phyloP scores from a whole-genome alignment of 805 yeast species.

The Danielia oregonensis region DNA sequence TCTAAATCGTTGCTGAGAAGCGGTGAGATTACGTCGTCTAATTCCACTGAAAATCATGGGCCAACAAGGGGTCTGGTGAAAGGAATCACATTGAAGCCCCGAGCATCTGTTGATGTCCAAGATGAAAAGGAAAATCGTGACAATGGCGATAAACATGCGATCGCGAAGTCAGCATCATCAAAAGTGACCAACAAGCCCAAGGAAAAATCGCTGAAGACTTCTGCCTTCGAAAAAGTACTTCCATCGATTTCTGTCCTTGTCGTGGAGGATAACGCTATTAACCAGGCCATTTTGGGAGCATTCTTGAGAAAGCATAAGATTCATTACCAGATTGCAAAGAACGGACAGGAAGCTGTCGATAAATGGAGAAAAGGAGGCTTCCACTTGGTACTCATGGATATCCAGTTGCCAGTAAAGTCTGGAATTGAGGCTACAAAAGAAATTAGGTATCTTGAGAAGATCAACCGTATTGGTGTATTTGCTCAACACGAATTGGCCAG shows the following conservation, averaged over 20 bases:
- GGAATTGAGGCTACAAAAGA: constrained; percentile 95
- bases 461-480: constrained; percentile 74
- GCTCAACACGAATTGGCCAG: constrained; percentile 35
- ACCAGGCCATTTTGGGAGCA: constrained; percentile 86
- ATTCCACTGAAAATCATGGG: background rate
- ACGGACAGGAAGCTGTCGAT: constrained; percentile 92
- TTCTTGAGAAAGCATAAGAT: constrained; percentile 83
- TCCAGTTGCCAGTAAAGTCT: constrained; percentile 92
- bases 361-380: constrained; percentile 94
- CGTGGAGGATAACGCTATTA: constrained; percentile 94
- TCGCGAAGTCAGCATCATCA: background rate
- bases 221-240: constrained; percentile 58
- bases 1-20: background rate
- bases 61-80: too few species aligned
- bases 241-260: constrained; percentile 89
- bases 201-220: constrained; percentile 21
- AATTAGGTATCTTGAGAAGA: constrained; percentile 76
- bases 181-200: constrained; percentile 1
- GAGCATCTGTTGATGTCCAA: too few species aligned
- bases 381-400: constrained; percentile 94
- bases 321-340: constrained; percentile 80
- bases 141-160: background rate
- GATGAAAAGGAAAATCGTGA: background rate
- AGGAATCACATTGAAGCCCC: too few species aligned
- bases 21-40: background rate